These are phyloP conservation scores for Amaranthus hypochondriacus DNA, from an alignment of 148 eudicot species.

Conservation along the genomic window DNA sequence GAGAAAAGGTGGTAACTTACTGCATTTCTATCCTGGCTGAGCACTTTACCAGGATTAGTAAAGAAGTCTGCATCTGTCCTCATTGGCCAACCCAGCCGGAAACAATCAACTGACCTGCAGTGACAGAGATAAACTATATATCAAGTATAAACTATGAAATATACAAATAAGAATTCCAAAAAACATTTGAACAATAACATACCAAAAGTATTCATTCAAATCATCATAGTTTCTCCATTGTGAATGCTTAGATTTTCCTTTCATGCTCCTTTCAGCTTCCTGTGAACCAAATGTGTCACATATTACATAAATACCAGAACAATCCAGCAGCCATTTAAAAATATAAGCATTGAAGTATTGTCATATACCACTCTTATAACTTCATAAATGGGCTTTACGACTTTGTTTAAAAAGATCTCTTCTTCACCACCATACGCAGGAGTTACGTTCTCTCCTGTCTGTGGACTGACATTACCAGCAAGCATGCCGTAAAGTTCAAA, in stretches of 20 bases:
- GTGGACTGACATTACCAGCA: slow-evolving; percentile 92
- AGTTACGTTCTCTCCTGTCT: slow-evolving; percentile 87
- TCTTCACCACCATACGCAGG: slow-evolving; percentile 97
- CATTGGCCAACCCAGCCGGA: slow-evolving; percentile 97
- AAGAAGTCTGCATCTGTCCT: slow-evolving; percentile 90
- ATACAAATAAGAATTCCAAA: neutral
- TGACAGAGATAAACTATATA: neutral
- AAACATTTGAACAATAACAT: slow-evolving; percentile 9
- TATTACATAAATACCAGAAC: neutral
- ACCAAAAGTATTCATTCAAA: slow-evolving; percentile 96
- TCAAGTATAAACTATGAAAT: neutral
- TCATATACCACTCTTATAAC: neutral
- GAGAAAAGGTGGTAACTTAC: slow-evolving; percentile 24
- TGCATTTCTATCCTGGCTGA: slow-evolving; percentile 46
- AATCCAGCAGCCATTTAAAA: neutral
- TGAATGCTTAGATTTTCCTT: slow-evolving; percentile 82
- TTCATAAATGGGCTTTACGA: slow-evolving; percentile 38
- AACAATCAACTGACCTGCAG: slow-evolving; percentile 80
- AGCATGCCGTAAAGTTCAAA: slow-evolving; percentile 94
- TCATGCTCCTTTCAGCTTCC: slow-evolving; percentile 85
- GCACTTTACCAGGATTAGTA: slow-evolving; percentile 34
- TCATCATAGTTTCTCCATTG: slow-evolving; percentile 99
- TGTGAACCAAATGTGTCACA: slow-evolving; percentile 21
- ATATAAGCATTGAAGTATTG: neutral
- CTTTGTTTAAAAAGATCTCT: slow-evolving; percentile 76